Evolutionary conservation across 495 filamentous ascomycete genomes (phyloP).

Genomic region (Lichenothelia convexa): DNA sequence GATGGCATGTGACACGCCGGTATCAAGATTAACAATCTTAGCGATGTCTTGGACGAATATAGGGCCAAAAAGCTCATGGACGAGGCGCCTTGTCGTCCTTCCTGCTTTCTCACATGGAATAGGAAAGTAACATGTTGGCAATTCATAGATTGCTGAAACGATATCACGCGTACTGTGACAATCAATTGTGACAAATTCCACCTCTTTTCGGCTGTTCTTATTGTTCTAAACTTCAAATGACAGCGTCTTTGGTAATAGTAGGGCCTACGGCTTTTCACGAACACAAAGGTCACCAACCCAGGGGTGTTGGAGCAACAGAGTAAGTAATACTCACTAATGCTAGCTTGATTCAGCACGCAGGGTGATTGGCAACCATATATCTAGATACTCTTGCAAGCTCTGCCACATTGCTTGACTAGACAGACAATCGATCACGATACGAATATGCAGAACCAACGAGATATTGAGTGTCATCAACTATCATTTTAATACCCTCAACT

Average conservation of each 20-base stretch:
- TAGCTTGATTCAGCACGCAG: neutral
- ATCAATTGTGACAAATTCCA: no score
- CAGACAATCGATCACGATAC: neutral
- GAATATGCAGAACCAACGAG: neutral
- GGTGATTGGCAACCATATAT: neutral
- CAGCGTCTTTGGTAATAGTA: neutral
- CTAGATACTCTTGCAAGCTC: neutral
- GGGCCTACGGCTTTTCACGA: neutral
- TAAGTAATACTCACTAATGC: neutral
- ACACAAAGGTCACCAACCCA: neutral
- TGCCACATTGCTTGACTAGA: neutral
- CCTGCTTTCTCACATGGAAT: no score
- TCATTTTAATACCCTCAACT: neutral
- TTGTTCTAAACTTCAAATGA: no score
- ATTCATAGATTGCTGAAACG: no score
- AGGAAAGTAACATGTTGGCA: no score
- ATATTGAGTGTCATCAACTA: neutral
- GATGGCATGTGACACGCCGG: no score
- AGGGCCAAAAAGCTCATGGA: no score
- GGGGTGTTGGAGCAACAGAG: neutral
- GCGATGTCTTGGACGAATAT: no score
- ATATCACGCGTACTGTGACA: no score
- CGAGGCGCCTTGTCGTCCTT: no score
- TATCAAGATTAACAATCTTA: no score
- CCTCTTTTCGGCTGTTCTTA: no score